Evolutionary conservation across 768 basidiomycete genomes (phyloP).

Genomic region (Neoboletus subvelutipes): DNA sequence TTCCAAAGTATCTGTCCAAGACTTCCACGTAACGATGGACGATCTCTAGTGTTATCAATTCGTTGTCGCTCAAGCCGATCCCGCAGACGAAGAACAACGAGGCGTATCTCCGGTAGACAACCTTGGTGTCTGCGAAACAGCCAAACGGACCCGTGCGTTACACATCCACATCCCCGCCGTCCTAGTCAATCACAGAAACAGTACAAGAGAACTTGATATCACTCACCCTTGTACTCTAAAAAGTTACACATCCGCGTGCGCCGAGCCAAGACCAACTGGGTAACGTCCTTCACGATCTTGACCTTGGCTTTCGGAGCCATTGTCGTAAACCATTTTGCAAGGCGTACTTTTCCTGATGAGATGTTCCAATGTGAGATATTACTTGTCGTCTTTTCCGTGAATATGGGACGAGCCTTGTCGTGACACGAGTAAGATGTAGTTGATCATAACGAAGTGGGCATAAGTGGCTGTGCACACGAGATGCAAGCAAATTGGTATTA

Average conservation of each 20-base stretch:
- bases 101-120: conserved; percentile 94
- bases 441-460: conserved; percentile 57
- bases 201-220: neutral
- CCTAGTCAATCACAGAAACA: conserved; percentile 30
- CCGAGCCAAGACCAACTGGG: conserved; percentile 85
- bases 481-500: neutral
- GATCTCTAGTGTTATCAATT: conserved; percentile 87
- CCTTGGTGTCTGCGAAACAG: conserved; percentile 60
- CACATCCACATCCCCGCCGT: neutral
- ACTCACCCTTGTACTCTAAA: conserved; percentile 90
- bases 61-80: conserved; percentile 82
- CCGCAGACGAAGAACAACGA: conserved; percentile 94
- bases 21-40: conserved; percentile 94
- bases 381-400: neutral
- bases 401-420: conserved; percentile 67
- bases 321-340: conserved; percentile 95
- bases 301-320: conserved; percentile 76
- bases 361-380: conserved; percentile 11
- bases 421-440: conserved; percentile 91
- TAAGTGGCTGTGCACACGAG: conserved; percentile 27
- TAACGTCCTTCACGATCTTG: conserved; percentile 95
- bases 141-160: neutral
- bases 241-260: conserved; percentile 94
- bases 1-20: conserved; percentile 61
- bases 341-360: conserved; percentile 78